Base-by-base conservation (phyloP, 2,329 filamentous ascomycete species). In the Lomentospora prolificans region DNA sequence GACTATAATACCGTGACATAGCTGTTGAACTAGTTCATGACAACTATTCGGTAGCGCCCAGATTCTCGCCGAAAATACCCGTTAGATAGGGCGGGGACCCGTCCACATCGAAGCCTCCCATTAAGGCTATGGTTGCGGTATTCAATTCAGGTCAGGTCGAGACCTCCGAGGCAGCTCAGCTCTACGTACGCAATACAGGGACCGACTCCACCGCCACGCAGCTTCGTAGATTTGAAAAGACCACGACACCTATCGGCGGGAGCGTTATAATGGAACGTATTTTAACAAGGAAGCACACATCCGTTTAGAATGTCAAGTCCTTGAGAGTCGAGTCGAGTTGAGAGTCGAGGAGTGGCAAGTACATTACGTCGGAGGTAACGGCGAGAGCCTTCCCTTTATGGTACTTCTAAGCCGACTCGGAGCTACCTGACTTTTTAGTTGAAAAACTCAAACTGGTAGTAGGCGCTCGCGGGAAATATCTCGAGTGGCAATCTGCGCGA, bases 221-320 rank as follows among this genome's bases (percentile, higher is more conserved):
- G 64, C 71, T 88, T n/a, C 73, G 84, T 6, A 84, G 85, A 5
- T 87, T 87, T 33, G 79, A 80, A 54, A 87, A 87, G 70, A 70
- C 76, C 0, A 70, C 69, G 14, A 59, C 87, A 48, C 68, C 72
- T 12, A 69, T 73, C 0, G 74, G 74, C 0, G 65, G 74, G 57
- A 72, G 67, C 17, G 67, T 69, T 14, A 73, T 69, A 0, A 68
- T 84, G 0, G 66, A 62, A 0, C 79, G 87, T 56, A 64, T 71
- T 25, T 64, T 88, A 39, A 85, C 75, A 17, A 73, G 85, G 41
- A 76, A 83, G 58, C 85, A 88, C 62, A 63, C 88, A 51, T 87
- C 83, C 65, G 72, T 81, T 25, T 88, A 85, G 85, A 81, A 87
- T 63, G 74, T 78, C 3, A 69, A 65, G 1, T 73, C 72, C n/a